Evolutionary conservation across 2,329 filamentous ascomycete species (phyloP).

Genomic region (Neonectria ditissima): DNA sequence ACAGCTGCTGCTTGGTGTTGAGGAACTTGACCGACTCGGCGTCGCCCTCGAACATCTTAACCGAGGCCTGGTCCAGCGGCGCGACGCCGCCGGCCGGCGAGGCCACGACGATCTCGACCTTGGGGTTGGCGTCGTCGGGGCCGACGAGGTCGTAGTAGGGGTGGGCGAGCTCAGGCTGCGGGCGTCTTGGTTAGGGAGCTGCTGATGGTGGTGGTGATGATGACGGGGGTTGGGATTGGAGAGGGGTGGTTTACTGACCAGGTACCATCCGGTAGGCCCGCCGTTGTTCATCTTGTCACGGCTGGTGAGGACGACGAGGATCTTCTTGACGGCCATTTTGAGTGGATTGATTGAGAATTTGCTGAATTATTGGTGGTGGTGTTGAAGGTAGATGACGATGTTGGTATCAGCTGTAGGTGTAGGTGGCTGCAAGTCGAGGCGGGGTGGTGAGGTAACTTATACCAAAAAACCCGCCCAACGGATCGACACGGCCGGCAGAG

Average conservation of each 20-base stretch:
- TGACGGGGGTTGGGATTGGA: not conserved
- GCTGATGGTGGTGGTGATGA: not conserved
- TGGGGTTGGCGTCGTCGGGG: slow-evolving; percentile 47
- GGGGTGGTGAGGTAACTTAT: not conserved
- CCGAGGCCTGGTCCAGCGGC: slow-evolving; percentile 70
- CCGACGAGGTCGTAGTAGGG: slow-evolving; percentile 68
- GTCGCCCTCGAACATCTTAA: slow-evolving; percentile 68
- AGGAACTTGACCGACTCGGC: slow-evolving; percentile 65
- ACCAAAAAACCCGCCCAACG: not conserved
- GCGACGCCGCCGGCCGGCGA: slow-evolving; percentile 72
- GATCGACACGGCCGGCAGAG: not conserved
- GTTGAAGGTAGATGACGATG: not conserved
- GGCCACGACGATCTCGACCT: slow-evolving; percentile 67
- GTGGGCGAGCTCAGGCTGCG: slow-evolving; percentile 72
- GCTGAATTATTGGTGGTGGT: slow-evolving; percentile 3
- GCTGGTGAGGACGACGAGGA: slow-evolving; percentile 79
- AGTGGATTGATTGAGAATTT: not conserved
- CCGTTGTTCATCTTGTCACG: slow-evolving; percentile 62
- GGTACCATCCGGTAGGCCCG: slow-evolving; percentile 76
- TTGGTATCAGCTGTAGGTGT: not conserved
- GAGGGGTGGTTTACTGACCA: slow-evolving; percentile 59
- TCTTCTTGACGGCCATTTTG: slow-evolving; percentile 69
- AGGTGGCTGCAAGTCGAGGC: not conserved
- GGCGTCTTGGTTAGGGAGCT: not conserved
- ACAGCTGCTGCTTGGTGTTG: slow-evolving; percentile 67